A percentile compares a stretch with the other conserved stretches of the same genome.
Evolutionary conservation across 2,329 filamentous ascomycete genomes (phyloP).

Genomic region (Fusarium haematococcum): DNA sequence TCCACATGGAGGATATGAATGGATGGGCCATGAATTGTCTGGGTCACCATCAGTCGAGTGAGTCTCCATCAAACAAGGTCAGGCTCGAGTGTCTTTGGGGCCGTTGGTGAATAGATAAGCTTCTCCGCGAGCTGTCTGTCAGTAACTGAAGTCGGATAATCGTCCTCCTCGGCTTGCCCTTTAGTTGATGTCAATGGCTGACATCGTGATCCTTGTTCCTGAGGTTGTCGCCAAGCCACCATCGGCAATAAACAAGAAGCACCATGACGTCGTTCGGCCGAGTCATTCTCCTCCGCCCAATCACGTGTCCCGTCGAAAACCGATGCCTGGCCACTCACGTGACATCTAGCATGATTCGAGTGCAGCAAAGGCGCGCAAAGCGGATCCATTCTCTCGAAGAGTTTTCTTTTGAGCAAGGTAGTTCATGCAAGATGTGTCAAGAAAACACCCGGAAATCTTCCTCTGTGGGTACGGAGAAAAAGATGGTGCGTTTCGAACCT

Average conservation of each 20-base stretch:
- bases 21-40: neutral
- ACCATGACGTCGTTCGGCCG: slow-evolving; percentile 25
- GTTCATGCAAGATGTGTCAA: slow-evolving; percentile 18
- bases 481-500: slow-evolving; percentile 16
- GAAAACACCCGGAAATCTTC: neutral
- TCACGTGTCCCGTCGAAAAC: slow-evolving; percentile 17
- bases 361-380: slow-evolving; percentile 13
- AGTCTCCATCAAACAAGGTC: slow-evolving; percentile 36
- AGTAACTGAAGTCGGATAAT: neutral
- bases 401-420: slow-evolving; percentile 23
- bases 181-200: neutral
- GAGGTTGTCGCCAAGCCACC: slow-evolving; percentile 6
- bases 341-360: slow-evolving; percentile 19
- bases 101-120: slow-evolving; percentile 24
- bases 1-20: slow-evolving; percentile 24
- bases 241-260: neutral
- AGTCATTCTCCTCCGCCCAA: neutral
- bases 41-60: slow-evolving; percentile 7
- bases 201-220: neutral
- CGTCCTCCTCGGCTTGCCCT: neutral
- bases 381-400: slow-evolving; percentile 21
- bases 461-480: slow-evolving; percentile 3
- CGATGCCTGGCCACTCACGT: slow-evolving; percentile 6
- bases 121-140: slow-evolving; percentile 15
- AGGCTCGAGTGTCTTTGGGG: slow-evolving; percentile 20